Conservation (phyloP, 139 green algal genomes). For the Closterium sp. region DNA sequence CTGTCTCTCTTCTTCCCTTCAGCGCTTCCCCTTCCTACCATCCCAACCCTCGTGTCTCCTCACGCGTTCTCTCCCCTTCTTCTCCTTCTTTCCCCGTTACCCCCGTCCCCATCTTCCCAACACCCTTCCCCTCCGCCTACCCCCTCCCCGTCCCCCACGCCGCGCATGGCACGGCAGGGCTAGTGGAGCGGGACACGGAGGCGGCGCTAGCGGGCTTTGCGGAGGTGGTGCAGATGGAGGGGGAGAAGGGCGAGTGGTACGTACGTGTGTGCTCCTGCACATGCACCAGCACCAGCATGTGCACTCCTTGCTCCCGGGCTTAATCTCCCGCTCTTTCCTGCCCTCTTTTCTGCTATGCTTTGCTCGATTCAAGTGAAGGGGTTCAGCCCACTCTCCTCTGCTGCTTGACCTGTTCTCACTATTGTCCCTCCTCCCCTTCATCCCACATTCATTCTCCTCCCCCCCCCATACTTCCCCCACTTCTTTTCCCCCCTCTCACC, state of each 20-base stretch:
- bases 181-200: constrained; percentile 37
- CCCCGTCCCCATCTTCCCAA: neutral
- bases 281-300: too few relatives aligned
- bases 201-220: constrained; percentile 73
- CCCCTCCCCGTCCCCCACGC: too few relatives aligned
- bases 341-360: neutral
- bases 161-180: constrained; percentile 5
- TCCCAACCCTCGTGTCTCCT: neutral
- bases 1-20: neutral
- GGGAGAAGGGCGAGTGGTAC: constrained; percentile 93
- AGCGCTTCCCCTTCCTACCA: neutral
- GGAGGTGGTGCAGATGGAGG: constrained; percentile 91
- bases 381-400: too few relatives aligned
- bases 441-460: neutral
- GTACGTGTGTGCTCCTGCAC: constrained; percentile 3
- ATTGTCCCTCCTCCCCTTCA: too few relatives aligned
- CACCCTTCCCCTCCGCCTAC: too few relatives aligned
- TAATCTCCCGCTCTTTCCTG: neutral
- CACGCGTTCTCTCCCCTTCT: neutral
- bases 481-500: neutral
- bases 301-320: neutral
- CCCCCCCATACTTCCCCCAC: neutral
- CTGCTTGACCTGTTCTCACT: too few relatives aligned
- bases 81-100: neutral
- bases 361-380: neutral